These are phyloP conservation scores for Vaccinium macrocarpon DNA, from an alignment of 148 eudicot genomes.

Conservation along the genomic window DNA sequence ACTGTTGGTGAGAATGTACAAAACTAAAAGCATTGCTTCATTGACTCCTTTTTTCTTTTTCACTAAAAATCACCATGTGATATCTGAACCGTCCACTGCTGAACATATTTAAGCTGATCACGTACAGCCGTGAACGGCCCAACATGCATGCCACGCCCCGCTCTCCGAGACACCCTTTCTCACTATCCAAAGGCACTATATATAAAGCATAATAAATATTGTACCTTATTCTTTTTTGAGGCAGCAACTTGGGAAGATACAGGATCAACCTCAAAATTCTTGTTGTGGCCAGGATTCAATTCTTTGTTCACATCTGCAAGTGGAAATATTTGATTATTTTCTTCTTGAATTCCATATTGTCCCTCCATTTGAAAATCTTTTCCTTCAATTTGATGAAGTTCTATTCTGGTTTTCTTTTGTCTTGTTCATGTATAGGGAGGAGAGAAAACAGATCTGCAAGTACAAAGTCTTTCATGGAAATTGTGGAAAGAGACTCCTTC, in stretches of 20 bases:
- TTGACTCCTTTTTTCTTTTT: neutral
- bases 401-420: neutral
- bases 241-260: constrained; percentile 41
- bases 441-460: constrained; percentile 1
- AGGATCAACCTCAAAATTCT: constrained; percentile 40
- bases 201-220: neutral
- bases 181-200: neutral
- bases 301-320: constrained; percentile 41
- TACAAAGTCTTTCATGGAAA: neutral
- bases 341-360: constrained; percentile 1
- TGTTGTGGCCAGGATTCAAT: constrained; percentile 40
- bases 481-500: neutral
- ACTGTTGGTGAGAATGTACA: no score
- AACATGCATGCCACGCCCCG: no score
- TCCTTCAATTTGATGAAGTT: neutral
- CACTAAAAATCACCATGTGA: neutral
- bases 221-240: constrained; percentile 30
- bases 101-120: neutral
- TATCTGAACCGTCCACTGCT: no score
- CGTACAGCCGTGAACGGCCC: no score
- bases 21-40: no score
- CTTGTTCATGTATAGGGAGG: neutral
- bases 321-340: constrained; percentile 34
- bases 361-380: constrained; percentile 16
- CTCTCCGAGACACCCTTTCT: neutral